Evolutionary conservation across 805 yeast genomes (phyloP).

Genomic region (Lachancea dasiensis): DNA sequence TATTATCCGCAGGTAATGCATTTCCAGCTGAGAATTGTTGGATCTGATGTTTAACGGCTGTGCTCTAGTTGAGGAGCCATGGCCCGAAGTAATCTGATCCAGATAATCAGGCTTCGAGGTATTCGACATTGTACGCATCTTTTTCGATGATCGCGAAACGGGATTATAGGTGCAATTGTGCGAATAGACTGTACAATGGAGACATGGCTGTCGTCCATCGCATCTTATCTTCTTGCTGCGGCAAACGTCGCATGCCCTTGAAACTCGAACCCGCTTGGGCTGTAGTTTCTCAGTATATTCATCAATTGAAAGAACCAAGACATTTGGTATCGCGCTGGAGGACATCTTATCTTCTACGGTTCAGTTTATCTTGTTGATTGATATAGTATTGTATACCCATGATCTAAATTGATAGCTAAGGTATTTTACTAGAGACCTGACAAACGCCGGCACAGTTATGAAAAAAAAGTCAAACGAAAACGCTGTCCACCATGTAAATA

Average conservation of each 20-base stretch:
- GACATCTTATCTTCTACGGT: background rate
- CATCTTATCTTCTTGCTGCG: conserved; percentile 73
- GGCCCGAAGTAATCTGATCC: too few species aligned
- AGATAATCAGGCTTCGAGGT: background rate
- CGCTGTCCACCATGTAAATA: too few species aligned
- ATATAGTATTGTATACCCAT: too few species aligned
- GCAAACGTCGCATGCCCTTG: conserved; percentile 72
- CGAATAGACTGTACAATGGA: conserved; percentile 74
- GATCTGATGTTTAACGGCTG: background rate
- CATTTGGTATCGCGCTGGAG: conserved; percentile 14
- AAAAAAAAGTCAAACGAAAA: too few species aligned
- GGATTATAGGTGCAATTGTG: conserved; percentile 56
- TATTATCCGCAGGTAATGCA: conserved; percentile 1
- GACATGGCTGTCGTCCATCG: conserved; percentile 74
- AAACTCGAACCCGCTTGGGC: conserved; percentile 56
- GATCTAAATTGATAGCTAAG: too few species aligned
- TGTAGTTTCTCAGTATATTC: conserved; percentile 18
- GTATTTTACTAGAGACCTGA: too few species aligned
- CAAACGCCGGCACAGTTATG: too few species aligned
- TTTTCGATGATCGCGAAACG: background rate
- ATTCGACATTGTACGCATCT: background rate
- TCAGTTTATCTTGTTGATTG: too few species aligned
- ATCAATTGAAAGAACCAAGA: conserved; percentile 24
- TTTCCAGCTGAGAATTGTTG: background rate
- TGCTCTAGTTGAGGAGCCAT: too few species aligned